Evolutionary conservation across 176 grass and related monocot species (phyloP), one percentile per base, ranked within the genome.

Genomic region (Cenchrus fungigraminus): DNA sequence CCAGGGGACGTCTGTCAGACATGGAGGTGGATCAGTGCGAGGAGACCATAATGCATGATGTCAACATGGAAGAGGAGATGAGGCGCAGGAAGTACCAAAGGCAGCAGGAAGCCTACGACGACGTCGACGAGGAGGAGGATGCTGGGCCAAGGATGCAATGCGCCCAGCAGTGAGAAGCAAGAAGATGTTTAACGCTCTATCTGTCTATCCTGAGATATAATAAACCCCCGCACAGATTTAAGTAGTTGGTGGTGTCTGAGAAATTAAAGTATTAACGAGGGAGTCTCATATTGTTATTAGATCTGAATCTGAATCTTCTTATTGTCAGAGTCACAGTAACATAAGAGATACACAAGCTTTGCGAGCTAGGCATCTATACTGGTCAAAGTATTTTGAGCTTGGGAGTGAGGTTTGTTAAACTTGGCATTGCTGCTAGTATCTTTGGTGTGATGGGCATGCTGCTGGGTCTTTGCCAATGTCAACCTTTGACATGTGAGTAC

Each of bases 1-100:
- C 79, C 20, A 25, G 22, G 34, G 59, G 46, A 25, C 82, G 86
- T 53, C 54, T 91, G 22, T 75, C 89, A 29, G 75, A 90, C 46
- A 91, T 90, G 87, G 87, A 91, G 28, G 15, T 93, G 62, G 89
- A 97, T 63, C 78, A 90, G 17, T 93, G 91, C 6, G 94, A 97
- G 79, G 89, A 91, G 83, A 92, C 89, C 8, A 91, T 79, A 37
- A 83, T 94, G 87, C 84, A 82, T 68, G 89, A 97, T 60, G 94
- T 97, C 53, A 88, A 87, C 77, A 94, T 97, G 17, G 94, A 92
- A 80, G 94, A 91, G 65, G 91, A 94, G 84, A 91, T 93, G 91
- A 89, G 80, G 79, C 85, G 68, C 44, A 86, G 79, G 76, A 78
- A 85, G 68, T 86, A 88, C 8, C 72, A 85, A 50, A 74, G 83